Percentiles rank a stretch among this genome's conserved stretches.
phyloP scores from a whole-genome alignment of 495 filamentous ascomycete species.

The Evernia prunastri region DNA sequence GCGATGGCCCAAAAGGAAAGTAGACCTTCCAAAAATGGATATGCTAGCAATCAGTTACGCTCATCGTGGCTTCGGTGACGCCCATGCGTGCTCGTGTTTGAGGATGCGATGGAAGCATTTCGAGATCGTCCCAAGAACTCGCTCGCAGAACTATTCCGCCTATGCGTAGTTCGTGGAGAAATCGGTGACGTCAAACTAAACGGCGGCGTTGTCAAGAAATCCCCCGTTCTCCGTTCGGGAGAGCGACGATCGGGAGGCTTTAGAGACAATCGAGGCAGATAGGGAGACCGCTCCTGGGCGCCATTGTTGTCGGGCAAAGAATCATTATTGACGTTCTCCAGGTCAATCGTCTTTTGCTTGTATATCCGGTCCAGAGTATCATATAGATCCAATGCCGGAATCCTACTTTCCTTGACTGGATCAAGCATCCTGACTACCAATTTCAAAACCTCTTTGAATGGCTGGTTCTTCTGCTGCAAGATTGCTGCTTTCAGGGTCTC shows the following conservation, averaged over 20 bases:
- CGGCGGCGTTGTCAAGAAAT: background rate
- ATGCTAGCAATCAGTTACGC: background rate
- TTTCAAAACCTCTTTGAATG: slow-evolving; percentile 1
- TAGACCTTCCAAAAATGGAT: background rate
- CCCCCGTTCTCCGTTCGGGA: background rate
- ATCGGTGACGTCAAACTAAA: background rate
- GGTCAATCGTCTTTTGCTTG: background rate
- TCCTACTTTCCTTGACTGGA: slow-evolving; percentile 9
- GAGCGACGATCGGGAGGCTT: background rate
- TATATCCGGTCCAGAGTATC: slow-evolving; percentile 3
- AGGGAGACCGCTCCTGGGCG: background rate
- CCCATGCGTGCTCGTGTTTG: background rate
- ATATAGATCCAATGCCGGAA: slow-evolving; percentile 7
- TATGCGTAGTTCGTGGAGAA: background rate
- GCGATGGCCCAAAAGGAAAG: background rate
- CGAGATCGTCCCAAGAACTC: background rate
- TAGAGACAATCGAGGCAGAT: background rate
- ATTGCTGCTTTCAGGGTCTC: slow-evolving; percentile 5
- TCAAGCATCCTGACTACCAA: slow-evolving; percentile 16
- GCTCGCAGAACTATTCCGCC: background rate
- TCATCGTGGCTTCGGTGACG: background rate
- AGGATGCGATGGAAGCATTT: background rate
- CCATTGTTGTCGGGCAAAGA: background rate
- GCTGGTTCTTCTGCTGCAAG: background rate
- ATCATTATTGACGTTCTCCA: background rate